Percentiles rank a stretch among this genome's conserved stretches.
These are phyloP conservation scores for Microbotryum intermedium DNA, from an alignment of 1,284 basidiomycete genomes.

Conservation along the genomic window DNA sequence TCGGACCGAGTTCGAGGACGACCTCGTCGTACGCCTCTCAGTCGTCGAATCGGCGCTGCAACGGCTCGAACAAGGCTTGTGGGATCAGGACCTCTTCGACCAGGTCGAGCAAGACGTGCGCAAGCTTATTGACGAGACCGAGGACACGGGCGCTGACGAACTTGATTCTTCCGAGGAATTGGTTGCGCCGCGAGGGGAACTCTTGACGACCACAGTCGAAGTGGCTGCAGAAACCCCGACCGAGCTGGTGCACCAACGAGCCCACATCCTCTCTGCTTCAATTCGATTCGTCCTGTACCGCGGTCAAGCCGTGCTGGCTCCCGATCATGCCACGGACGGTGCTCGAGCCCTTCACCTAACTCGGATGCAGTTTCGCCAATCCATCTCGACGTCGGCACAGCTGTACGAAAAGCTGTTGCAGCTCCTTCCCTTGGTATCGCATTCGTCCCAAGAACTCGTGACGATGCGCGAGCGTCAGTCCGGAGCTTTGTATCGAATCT, in stretches of 20 bases:
- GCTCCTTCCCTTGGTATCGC: background rate
- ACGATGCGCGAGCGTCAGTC: conserved; percentile 10
- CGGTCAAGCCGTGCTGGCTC: background rate
- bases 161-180: background rate
- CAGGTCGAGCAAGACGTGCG: conserved; percentile 11
- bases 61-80: background rate
- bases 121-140: conserved; percentile 5
- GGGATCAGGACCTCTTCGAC: background rate
- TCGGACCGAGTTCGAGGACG: background rate
- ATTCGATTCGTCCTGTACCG: conserved; percentile 24
- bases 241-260: background rate
- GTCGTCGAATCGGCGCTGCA: conserved; percentile 5
- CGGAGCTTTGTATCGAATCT: conserved; percentile 10
- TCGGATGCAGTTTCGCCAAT: background rate
- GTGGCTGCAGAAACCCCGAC: background rate
- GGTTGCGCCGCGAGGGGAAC: too few species aligned
- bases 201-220: too few species aligned
- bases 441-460: background rate
- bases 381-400: conserved; percentile 11
- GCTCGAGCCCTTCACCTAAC: background rate
- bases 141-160: background rate
- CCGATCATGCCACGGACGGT: too few species aligned
- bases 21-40: conserved; percentile 1
- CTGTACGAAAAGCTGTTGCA: conserved; percentile 15
- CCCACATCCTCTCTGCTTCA: conserved; percentile 17